Evolutionary conservation across 1,284 basidiomycete species (phyloP), one percentile per base, ranked within the genome.

Genomic region (Naganishia sp.): DNA sequence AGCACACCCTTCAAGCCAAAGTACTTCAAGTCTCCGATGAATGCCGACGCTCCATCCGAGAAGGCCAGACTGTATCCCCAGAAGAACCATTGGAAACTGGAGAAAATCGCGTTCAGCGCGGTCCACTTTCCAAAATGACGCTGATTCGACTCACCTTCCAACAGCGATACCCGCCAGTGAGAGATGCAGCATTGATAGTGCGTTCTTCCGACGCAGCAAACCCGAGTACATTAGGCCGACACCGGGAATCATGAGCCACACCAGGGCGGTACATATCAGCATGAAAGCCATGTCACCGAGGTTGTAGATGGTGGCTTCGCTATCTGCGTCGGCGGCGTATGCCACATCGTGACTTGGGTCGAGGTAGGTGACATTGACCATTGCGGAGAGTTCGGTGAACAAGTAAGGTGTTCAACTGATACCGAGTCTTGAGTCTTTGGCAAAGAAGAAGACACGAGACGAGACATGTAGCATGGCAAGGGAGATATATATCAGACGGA

Each of bases 181-280:
- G 28, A 93, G 82, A 81, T 88, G 93, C 53, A 98, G 88, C 91
- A 95, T 94, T 23, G 89, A 92, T 9, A 97, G 83, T 0, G 94
- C 94, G 73, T 94, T 96, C 80, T 96, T 96, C 51, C 91, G 85
- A 62, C 91, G 83, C 54, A 88, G 78, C 6, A 85, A 78, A 72
- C 93, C 94, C 39, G 91, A 90, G 80, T 96, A 95, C 83, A 95
- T 92, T 79, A 87, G 92, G 17, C 81, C 80, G 69, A 92, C 85
- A 67, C 91, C 91, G 21, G 92, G 92, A 76, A 92, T 85, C 94
- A 96, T 96, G 79, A 95, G 84, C 86, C 88, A 94, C 32, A 95
- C 92, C 39, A 84, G 76, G 1, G 77, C 79, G 35, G 86, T 90
- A 13, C 28, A 53, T 42, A 49, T 66, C 72, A 82, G 76, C 70